Percentiles rank a stretch among this genome's conserved stretches.
Evolutionary conservation across 768 basidiomycete genomes (phyloP).

Genomic region (Leccinellum albellum): DNA sequence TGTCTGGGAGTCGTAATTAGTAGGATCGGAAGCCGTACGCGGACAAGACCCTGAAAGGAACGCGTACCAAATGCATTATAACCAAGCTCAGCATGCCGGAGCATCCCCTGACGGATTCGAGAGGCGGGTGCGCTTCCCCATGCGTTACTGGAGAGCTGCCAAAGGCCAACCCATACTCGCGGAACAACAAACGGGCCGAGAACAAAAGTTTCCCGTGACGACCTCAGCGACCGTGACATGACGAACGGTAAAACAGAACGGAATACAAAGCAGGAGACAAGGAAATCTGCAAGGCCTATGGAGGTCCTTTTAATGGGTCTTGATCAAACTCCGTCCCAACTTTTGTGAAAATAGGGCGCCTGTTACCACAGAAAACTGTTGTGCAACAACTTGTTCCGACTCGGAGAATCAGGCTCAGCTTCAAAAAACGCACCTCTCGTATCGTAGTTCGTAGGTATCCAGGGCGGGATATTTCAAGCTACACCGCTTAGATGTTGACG

Average conservation of each 20-base stretch:
- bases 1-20: slow-evolving; percentile 37
- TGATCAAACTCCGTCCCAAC: slow-evolving; percentile 34
- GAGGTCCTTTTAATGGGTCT: slow-evolving; percentile 19
- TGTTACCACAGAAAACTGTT: too few relatives aligned
- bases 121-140: slow-evolving; percentile 74
- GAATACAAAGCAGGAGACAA: slow-evolving; percentile 4
- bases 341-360: too few relatives aligned
- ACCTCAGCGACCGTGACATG: slow-evolving; percentile 20
- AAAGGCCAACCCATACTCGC: slow-evolving; percentile 73
- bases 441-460: not conserved
- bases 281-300: slow-evolving; percentile 3
- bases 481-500: not conserved
- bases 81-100: slow-evolving; percentile 52
- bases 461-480: not conserved
- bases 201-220: slow-evolving; percentile 44
- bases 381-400: too few relatives aligned
- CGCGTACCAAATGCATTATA: slow-evolving; percentile 45
- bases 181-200: slow-evolving; percentile 58
- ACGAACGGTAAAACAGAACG: slow-evolving; percentile 6
- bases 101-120: slow-evolving; percentile 67
- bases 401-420: slow-evolving; percentile 9
- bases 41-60: slow-evolving; percentile 7
- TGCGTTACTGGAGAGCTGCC: slow-evolving; percentile 83
- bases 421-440: slow-evolving; percentile 8
- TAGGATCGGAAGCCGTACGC: slow-evolving; percentile 5